phyloP scores from a whole-genome alignment of 345 rosid genomes.

The Schrenkiella parvula region DNA sequence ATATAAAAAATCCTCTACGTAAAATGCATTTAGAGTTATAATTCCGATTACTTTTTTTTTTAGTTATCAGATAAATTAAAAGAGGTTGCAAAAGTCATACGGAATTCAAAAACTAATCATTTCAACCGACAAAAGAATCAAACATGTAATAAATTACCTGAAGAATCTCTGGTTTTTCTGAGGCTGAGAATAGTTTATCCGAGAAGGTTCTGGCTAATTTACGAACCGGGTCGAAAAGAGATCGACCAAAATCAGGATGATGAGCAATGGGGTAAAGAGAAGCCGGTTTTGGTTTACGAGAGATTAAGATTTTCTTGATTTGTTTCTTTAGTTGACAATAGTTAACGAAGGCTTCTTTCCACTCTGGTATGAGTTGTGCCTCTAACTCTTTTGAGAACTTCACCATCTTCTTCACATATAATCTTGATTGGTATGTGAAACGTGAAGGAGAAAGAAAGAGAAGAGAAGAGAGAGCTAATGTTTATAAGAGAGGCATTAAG shows the following conservation, averaged over 20 bases:
- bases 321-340: conserved; percentile 89
- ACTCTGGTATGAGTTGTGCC: conserved; percentile 96
- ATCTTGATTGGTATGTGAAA: neutral
- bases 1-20: neutral
- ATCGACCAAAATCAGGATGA: conserved; percentile 40
- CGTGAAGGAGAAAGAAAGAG: neutral
- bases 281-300: conserved; percentile 38
- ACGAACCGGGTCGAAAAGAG: conserved; percentile 58
- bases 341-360: conserved; percentile 95
- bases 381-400: conserved; percentile 96
- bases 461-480: conserved; percentile 2
- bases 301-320: conserved; percentile 67
- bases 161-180: conserved; percentile 42
- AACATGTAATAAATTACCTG: conserved; percentile 49
- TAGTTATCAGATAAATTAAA: neutral
- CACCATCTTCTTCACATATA: conserved; percentile 54
- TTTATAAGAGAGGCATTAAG: conserved; percentile 34
- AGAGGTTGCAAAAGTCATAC: conserved; percentile 4
- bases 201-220: conserved; percentile 38
- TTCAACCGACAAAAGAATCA: neutral
- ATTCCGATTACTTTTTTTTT: neutral
- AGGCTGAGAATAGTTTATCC: conserved; percentile 16
- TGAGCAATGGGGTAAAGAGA: conserved; percentile 32
- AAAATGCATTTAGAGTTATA: neutral
- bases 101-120: neutral